These are phyloP conservation scores for Ascochyta koolunga DNA, from an alignment of 2,329 filamentous ascomycete species.

Conservation along the genomic window DNA sequence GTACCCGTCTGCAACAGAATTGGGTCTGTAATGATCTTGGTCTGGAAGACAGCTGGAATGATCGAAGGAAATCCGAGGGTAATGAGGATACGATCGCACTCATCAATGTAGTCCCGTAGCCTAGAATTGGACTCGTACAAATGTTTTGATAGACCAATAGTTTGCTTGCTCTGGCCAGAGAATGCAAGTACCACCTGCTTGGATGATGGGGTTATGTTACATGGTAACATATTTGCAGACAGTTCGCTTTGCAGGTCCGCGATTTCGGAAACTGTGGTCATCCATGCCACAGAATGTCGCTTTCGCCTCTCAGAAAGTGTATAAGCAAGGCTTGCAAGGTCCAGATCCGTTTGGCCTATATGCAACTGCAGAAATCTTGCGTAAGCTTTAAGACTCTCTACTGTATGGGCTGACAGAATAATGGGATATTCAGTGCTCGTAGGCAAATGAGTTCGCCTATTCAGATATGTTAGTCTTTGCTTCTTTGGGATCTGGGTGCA, in stretches of 20 bases:
- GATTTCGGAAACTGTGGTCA: not conserved
- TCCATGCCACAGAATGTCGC: not conserved
- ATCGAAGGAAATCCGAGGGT: slow-evolving; percentile 10
- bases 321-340: not conserved
- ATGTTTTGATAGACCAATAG: slow-evolving; percentile 7
- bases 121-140: slow-evolving; percentile 11
- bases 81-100: slow-evolving; percentile 18
- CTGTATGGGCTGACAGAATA: no score
- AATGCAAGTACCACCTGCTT: slow-evolving; percentile 16
- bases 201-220: no score
- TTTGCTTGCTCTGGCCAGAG: slow-evolving; percentile 20
- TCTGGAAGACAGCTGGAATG: slow-evolving; percentile 19
- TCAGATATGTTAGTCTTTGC: no score
- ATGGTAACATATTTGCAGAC: no score
- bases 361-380: no score
- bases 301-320: not conserved
- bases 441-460: no score
- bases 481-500: not conserved
- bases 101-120: slow-evolving; percentile 18
- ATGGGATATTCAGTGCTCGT: no score
- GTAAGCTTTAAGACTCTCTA: no score
- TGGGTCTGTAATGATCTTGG: not conserved
- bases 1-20: slow-evolving; percentile 22
- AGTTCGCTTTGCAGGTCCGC: not conserved
- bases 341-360: no score